Evolutionary conservation across 2,329 filamentous ascomycete species (phyloP), one percentile per base, ranked within the genome.

Genomic region (Xylaria sp.): DNA sequence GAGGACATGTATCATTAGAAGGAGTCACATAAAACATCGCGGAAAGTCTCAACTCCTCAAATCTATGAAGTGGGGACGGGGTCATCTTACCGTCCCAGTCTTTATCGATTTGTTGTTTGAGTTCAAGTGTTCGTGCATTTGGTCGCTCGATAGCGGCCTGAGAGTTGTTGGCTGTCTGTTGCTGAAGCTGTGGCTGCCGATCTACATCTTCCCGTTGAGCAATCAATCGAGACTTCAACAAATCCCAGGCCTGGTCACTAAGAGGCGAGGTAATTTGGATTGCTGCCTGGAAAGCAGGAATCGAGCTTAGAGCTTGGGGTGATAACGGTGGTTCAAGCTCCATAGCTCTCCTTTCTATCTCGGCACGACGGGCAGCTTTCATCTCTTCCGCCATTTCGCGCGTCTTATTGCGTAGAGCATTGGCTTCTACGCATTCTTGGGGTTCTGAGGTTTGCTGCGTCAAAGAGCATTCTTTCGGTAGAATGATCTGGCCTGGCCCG

Each of bases 271-370:
- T 82, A 44, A 91, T 88, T 63, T 90, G 84, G 51, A 89, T 81
- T 35, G 90, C 86, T 44, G 87, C 88, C 69, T 88, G 84, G 71
- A 91, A 93, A 1, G 88, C 85, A 52, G 88, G 82, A 73, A 91
- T 89, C 68, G 88, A 85, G 58, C 81, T 80, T 59, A 92, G 77
- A 48, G 89, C 78, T 64, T 79, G 80, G 46, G 85, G 75, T 53
- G 78, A 75, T 59, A 93, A 76, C 1, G 89, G 87, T 30, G 89
- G 89, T 37, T 85, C 74, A 53, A 93, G 79, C 52, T 82, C 77
- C 71, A 82, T 75, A 68, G 87, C 90, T 34, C 88, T 83, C 55
- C 81, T 81, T 71, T 92, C 88, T 68, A 93, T 92, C 66, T 91
- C 89, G 11, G 79, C 77, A 70, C 83, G 84, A 62, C 88, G 82